Base-by-base conservation (phyloP, 352 stramenopile species). In the Phytophthora macrochlamydospora region DNA sequence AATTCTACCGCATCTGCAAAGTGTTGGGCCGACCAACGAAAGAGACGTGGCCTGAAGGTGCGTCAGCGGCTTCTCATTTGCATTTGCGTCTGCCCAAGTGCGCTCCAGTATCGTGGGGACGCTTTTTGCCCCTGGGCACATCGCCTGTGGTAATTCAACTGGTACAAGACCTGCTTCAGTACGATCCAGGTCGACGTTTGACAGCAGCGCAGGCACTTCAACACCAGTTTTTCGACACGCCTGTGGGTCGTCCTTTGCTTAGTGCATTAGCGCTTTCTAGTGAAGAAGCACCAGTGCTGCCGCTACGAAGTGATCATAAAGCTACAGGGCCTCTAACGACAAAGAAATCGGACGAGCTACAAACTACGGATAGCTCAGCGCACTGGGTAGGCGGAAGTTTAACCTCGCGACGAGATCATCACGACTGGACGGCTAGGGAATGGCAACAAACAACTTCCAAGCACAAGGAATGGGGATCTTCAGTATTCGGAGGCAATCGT, bases 1-100 rank as follows among this genome's bases (percentile, higher is more conserved):
- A 99, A 75, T 89, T 99, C 30, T 94, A 94, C 67, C 97, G 98
- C 33, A 98, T 98, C 61, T 97, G 87, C 79, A 90, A 85, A 38
- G 79, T 98, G n/a, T 68, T 98, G 24, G 95, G 95, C 6, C 85
- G 90, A 5, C 96, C 97, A 2, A 97, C 87, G 0, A 89, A 90
- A 44, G 76, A 92, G 37, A 93, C 44, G 18, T 99, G 97, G 97
- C 75, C 85, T 11, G 95, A 99, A 43, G 96, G 94, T 43, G 73
- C 97, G 42, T 73, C 69, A 37, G 90, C 95, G 51, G 90, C 94
- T 35, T 85, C 87, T 44, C 82, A 95, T 35, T 93, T 99, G 90
- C 83, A 96, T 57, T 97, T 98, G 63, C 85, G 87, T 44, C 98
- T 98, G 61, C 95, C 94, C 1, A 94, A 98, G 50, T 96, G 95